Percentiles rank a stretch among this genome's conserved stretches.
phyloP scores from a whole-genome alignment of 768 basidiomycete genomes.

The Tricholoma furcatifolium region DNA sequence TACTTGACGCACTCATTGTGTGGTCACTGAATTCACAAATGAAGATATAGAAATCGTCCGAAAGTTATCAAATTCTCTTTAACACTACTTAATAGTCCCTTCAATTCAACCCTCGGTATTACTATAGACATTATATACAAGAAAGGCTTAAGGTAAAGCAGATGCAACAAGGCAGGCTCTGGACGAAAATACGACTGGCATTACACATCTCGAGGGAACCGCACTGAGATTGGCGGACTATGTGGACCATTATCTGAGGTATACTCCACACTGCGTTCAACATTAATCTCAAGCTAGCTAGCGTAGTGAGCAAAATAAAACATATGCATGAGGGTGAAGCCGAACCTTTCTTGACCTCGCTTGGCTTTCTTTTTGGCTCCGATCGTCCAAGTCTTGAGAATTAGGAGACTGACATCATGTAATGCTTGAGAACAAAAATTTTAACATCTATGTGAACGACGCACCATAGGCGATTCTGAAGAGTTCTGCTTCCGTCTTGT shows the following conservation, averaged over 20 bases:
- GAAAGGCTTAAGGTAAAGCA: no score
- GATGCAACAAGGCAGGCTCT: no score
- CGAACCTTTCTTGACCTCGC: constrained; percentile 2
- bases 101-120: no score
- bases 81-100: no score
- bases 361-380: background rate
- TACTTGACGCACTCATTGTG: no score
- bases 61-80: no score
- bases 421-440: background rate
- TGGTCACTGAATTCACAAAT: no score
- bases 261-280: constrained; percentile 15
- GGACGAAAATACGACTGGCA: no score
- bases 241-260: constrained; percentile 1
- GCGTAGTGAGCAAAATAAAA: background rate
- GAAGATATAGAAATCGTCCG: no score
- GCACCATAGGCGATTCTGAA: background rate
- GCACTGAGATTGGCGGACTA: constrained; percentile 1
- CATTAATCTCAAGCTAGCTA: constrained; percentile 12
- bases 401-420: background rate
- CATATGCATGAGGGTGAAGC: background rate
- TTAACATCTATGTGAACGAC: background rate
- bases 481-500: background rate
- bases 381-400: no score
- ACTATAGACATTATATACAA: no score
- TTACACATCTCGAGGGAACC: background rate